Evolutionary conservation across 139 green algal species (phyloP), one percentile per base, ranked within the genome.

Genomic region (Edaphochlamys debaryana): DNA sequence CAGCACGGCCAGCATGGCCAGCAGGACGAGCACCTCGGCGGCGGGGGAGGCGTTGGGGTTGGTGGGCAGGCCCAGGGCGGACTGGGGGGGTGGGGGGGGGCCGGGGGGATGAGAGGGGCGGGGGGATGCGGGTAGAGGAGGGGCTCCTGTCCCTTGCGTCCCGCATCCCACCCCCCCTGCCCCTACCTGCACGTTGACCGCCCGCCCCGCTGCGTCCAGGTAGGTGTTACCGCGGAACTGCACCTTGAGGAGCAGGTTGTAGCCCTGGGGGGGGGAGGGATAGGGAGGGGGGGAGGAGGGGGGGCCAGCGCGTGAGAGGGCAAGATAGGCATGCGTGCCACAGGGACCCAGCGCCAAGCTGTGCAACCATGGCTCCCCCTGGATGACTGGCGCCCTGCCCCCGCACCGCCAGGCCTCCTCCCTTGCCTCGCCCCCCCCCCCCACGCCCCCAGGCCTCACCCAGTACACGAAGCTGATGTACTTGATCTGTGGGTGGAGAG

Each of bases 391-490:
- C n/a, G n/a, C n/a, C n/a, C n/a, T n/a, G n/a, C n/a, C n/a, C n/a
- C n/a, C n/a, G n/a, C n/a, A n/a, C n/a, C n/a, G n/a, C n/a, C n/a
- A n/a, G n/a, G n/a, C n/a, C n/a, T n/a, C n/a, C n/a, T n/a, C n/a
- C n/a, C n/a, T n/a, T n/a, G n/a, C n/a, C n/a, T n/a, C n/a, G n/a
- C n/a, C n/a, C n/a, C n/a, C n/a, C n/a, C n/a, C n/a, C n/a, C n/a
- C n/a, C n/a, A n/a, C n/a, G n/a, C n/a, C n/a, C n/a, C n/a, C n/a
- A n/a, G n/a, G n/a, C n/a, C 72, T 30, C 56, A 80, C 73, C 85
- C 85, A 89, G 79, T 86, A 89, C 2, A 89, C n/a, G 73, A 92
- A 94, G 34, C 64, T 87, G 23, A 93, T 32, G 87, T 93, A 94
- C 84, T 92, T 92, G 58, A 93, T 63, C n/a, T n/a, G n/a, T n/a